These are phyloP conservation scores for Marasmius oreades DNA, from an alignment of 1,284 basidiomycete genomes.

Conservation along the genomic window DNA sequence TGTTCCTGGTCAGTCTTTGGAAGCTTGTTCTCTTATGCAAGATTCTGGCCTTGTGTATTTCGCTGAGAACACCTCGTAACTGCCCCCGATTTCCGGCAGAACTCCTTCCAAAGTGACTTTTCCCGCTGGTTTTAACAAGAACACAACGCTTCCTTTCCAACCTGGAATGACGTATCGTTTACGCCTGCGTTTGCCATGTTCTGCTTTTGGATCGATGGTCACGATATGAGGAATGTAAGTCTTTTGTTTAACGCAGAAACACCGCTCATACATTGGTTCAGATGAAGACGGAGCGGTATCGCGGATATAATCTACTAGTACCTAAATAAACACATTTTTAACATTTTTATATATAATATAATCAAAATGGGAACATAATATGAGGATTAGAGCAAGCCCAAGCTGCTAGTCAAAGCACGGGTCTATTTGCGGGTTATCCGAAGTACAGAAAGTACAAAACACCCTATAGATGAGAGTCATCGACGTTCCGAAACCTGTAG, in stretches of 20 bases:
- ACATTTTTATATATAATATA: too few species aligned
- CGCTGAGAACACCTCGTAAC: constrained; percentile 68
- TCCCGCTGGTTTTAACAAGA: constrained; percentile 79
- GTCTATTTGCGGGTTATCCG: too few species aligned
- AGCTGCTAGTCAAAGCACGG: too few species aligned
- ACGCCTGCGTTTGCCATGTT: constrained; percentile 69
- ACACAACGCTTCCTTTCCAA: constrained; percentile 80
- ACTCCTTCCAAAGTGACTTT: constrained; percentile 44
- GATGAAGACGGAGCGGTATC: constrained; percentile 79
- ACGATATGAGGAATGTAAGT: constrained; percentile 84
- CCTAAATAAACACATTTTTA: too few species aligned
- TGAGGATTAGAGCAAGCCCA: too few species aligned
- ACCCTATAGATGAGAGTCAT: too few species aligned
- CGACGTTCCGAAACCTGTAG: too few species aligned
- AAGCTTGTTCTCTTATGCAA: constrained; percentile 21
- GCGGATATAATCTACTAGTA: too few species aligned
- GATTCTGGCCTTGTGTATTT: constrained; percentile 87
- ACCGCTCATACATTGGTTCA: constrained; percentile 20
- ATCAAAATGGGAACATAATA: too few species aligned
- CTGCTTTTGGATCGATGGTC: constrained; percentile 89
- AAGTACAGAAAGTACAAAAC: too few species aligned
- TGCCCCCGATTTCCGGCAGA: constrained; percentile 54
- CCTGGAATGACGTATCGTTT: constrained; percentile 79
- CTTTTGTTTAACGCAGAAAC: neutral
- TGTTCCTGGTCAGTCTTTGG: constrained; percentile 59